These are phyloP conservation scores for Cytospora schulzeri DNA, from an alignment of 2,329 filamentous ascomycete species.

Conservation along the genomic window DNA sequence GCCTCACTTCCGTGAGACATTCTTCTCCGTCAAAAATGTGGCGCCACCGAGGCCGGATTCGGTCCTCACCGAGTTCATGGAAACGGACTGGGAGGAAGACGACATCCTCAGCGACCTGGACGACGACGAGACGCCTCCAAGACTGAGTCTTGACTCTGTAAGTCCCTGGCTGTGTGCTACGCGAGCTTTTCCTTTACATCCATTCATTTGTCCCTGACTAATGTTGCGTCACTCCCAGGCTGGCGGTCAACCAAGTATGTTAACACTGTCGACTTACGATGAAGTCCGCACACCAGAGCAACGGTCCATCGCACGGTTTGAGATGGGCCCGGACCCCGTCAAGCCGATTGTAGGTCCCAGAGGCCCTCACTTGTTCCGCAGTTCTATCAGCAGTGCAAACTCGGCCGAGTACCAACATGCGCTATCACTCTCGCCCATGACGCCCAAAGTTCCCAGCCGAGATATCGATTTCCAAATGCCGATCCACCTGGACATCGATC, in stretches of 20 bases:
- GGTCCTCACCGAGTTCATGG: conserved; percentile 75
- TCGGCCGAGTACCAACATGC: conserved; percentile 52
- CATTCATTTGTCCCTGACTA: conserved; percentile 23
- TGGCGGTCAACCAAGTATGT: conserved; percentile 70
- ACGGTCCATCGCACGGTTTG: conserved; percentile 26
- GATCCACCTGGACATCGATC: conserved; percentile 41
- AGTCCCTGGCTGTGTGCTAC: conserved; percentile 36
- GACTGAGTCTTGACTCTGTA: conserved; percentile 73
- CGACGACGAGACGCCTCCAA: conserved; percentile 63
- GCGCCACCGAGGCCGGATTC: conserved; percentile 64
- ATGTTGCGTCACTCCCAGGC: conserved; percentile 50
- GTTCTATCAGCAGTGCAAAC: conserved; percentile 61
- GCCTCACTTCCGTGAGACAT: conserved; percentile 54
- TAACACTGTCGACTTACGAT: conserved; percentile 84
- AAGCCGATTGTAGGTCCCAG: conserved; percentile 77
- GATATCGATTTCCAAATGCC: conserved; percentile 39
- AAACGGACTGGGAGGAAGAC: conserved; percentile 75
- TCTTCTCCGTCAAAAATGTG: conserved; percentile 61
- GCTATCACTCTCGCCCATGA: conserved; percentile 73
- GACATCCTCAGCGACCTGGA: conserved; percentile 59
- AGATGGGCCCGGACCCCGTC: conserved; percentile 45
- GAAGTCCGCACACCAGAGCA: conserved; percentile 71
- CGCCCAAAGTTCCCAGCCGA: conserved; percentile 58
- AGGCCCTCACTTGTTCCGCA: conserved; percentile 84
- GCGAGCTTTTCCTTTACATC: not conserved